These are phyloP conservation scores for Silybum marianum DNA, from an alignment of 129 eudicot species.

Conservation along the genomic window DNA sequence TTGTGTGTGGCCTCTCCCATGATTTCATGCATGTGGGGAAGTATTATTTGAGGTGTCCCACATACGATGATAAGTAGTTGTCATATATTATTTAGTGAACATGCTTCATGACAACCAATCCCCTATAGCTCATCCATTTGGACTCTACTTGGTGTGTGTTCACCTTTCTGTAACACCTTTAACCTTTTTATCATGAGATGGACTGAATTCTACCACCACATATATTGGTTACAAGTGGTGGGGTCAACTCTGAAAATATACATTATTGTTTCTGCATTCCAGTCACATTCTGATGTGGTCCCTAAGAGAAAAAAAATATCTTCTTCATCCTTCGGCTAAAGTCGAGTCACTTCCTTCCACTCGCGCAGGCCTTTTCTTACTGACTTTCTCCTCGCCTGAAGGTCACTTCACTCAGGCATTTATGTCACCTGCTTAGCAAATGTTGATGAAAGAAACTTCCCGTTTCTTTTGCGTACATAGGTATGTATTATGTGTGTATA, in stretches of 20 bases:
- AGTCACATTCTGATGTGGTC: conserved; percentile 18
- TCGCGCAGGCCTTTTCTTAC: no score
- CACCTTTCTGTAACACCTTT: neutral
- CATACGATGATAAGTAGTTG: conserved; percentile 9
- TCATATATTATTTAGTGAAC: neutral
- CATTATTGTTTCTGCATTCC: conserved; percentile 21
- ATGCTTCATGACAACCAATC: neutral
- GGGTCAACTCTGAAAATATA: conserved; percentile 18
- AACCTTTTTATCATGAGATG: neutral
- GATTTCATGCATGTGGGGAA: conserved; percentile 12
- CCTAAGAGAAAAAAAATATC: neutral
- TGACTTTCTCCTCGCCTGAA: no score
- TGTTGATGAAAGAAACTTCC: neutral
- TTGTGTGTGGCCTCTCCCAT: conserved; percentile 4
- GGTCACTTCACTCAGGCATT: no score
- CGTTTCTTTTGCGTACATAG: neutral
- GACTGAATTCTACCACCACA: conserved; percentile 2
- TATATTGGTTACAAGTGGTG: conserved; percentile 15
- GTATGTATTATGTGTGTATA: neutral
- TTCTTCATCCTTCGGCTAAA: no score
- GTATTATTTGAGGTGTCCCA: conserved; percentile 18
- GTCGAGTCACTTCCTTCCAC: no score
- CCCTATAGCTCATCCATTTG: neutral
- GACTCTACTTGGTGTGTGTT: neutral
- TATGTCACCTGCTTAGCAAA: conserved; percentile 3